These are phyloP conservation scores for Scheffersomyces spartinae DNA, from an alignment of 805 yeast genomes.

Conservation along the genomic window DNA sequence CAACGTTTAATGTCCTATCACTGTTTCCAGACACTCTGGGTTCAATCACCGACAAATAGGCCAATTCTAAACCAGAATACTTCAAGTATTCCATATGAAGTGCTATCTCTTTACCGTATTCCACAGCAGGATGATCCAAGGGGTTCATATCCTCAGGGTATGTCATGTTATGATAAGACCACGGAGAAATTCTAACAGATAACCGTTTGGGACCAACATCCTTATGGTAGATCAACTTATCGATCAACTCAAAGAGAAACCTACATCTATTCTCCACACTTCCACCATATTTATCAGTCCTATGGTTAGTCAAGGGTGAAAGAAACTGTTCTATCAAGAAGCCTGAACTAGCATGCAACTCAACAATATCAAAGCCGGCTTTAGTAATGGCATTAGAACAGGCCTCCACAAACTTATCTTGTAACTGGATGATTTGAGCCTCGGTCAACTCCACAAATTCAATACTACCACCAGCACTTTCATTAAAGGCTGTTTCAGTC, in stretches of 20 bases:
- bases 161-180: too few relatives aligned
- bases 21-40: slow-evolving; percentile 19
- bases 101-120: too few relatives aligned
- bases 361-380: slow-evolving; percentile 30
- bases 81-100: too few relatives aligned
- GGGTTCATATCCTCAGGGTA: too few relatives aligned
- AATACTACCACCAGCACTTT: slow-evolving; percentile 7
- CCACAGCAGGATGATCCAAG: too few relatives aligned
- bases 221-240: slow-evolving; percentile 18
- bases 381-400: too few relatives aligned
- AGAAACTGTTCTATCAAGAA: slow-evolving; percentile 27
- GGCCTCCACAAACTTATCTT: too few relatives aligned
- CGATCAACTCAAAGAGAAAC: slow-evolving; percentile 20
- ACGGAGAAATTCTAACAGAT: slow-evolving; percentile 25
- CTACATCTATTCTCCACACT: slow-evolving; percentile 26
- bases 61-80: slow-evolving; percentile 19
- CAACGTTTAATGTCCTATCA: too few relatives aligned
- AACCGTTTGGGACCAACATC: slow-evolving; percentile 22
- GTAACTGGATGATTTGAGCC: too few relatives aligned
- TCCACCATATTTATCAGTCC: slow-evolving; percentile 25
- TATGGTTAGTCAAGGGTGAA: slow-evolving; percentile 17
- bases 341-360: slow-evolving; percentile 31
- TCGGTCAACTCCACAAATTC: slow-evolving; percentile 1
- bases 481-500: slow-evolving; percentile 6
- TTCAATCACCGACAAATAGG: slow-evolving; percentile 26